Conservation (phyloP, 202 grass and related monocot species). For the Musa balbisiana region DNA sequence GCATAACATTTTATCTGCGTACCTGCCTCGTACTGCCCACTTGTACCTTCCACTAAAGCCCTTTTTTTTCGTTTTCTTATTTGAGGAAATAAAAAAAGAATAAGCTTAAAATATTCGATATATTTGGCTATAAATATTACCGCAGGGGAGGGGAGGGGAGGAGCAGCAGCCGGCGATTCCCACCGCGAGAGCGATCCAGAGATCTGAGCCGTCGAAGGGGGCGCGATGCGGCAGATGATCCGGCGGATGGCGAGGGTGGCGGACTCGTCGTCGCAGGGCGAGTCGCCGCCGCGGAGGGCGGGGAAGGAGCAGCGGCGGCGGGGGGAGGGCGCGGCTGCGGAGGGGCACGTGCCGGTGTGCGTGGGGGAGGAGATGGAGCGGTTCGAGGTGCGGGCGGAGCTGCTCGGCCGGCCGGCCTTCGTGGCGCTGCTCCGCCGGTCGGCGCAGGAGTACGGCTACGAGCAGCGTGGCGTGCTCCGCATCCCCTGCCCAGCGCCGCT, state of each 20-base stretch:
- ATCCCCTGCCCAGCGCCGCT: not conserved
- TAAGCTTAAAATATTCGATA: not conserved
- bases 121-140: conserved; percentile 3
- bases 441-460: conserved; percentile 5
- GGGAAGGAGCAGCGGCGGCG: not conserved
- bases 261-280: not conserved
- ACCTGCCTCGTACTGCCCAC: not conserved
- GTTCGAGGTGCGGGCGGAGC: conserved; percentile 4
- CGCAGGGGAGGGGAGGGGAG: not conserved
- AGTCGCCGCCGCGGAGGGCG: not conserved
- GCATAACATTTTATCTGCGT: not conserved
- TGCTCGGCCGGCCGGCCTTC: conserved; percentile 14
- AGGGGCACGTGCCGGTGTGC: conserved; percentile 7
- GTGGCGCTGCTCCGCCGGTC: conserved; percentile 4
- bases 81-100: no score
- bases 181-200: not conserved
- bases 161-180: not conserved
- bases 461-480: conserved; percentile 9
- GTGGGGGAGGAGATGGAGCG: conserved; percentile 15
- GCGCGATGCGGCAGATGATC: not conserved
- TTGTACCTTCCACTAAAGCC: not conserved
- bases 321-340: not conserved
- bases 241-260: not conserved
- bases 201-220: not conserved
- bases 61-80: no score